Conservation (phyloP, 768 basidiomycete species). For the Trametes cubensis region DNA sequence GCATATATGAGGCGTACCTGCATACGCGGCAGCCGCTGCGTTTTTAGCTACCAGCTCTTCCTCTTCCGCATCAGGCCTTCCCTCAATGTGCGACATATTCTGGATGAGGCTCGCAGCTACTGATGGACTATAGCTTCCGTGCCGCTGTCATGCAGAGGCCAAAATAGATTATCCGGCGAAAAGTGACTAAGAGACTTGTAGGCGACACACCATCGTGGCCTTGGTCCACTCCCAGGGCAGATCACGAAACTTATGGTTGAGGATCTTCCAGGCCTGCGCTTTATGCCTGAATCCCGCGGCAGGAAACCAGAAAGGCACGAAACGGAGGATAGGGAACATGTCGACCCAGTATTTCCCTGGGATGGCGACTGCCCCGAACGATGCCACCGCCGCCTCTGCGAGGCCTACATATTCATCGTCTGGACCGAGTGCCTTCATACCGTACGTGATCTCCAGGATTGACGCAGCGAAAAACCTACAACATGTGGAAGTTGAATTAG, state of each 20-base stretch:
- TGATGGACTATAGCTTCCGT: not conserved
- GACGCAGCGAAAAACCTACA: constrained; percentile 35
- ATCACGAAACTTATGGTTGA: not conserved
- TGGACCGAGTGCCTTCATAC: constrained; percentile 39
- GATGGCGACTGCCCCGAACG: constrained; percentile 36
- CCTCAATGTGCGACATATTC: not conserved
- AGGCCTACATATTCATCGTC: constrained; percentile 47
- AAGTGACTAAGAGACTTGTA: too few species aligned
- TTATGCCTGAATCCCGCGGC: constrained; percentile 5
- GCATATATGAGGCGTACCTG: not conserved
- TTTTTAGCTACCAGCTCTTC: not conserved
- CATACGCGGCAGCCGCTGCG: constrained; percentile 9
- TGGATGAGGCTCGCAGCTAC: not conserved
- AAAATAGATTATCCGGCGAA: not conserved
- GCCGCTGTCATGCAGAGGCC: not conserved
- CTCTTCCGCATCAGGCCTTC: not conserved
- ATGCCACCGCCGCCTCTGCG: constrained; percentile 41
- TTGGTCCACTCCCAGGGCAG: constrained; percentile 10
- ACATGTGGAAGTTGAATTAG: not conserved
- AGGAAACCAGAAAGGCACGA: not conserved
- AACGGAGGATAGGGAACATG: constrained; percentile 28
- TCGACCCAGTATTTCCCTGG: constrained; percentile 51
- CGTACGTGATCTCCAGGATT: constrained; percentile 48
- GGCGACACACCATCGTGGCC: not conserved
- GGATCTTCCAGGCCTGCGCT: not conserved